These are phyloP conservation scores for Athelia sp. DNA, from an alignment of 1,284 basidiomycete species.

Conservation along the genomic window DNA sequence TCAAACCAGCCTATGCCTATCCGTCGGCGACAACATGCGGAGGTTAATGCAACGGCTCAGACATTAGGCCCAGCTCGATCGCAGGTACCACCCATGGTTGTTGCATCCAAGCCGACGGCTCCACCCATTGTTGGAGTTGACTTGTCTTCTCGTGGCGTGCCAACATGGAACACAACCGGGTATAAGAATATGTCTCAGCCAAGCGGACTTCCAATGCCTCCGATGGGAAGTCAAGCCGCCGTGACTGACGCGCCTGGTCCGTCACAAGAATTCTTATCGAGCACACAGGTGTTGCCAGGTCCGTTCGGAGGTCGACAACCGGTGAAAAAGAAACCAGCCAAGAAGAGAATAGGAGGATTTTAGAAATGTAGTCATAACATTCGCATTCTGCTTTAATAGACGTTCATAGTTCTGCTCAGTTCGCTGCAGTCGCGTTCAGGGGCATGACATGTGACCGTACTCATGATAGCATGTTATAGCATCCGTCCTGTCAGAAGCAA, in stretches of 20 bases:
- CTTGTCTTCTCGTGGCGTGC: background rate
- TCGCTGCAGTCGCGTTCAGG: background rate
- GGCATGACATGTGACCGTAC: background rate
- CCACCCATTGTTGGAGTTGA: constrained; percentile 10
- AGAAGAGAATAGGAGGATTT: constrained; percentile 75
- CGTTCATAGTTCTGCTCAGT: too few species aligned
- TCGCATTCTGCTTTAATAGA: background rate
- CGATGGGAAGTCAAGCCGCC: constrained; percentile 3
- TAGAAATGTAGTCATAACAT: constrained; percentile 24
- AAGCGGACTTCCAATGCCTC: constrained; percentile 10
- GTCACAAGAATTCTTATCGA: constrained; percentile 46
- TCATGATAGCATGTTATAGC: constrained; percentile 4
- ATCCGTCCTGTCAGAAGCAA: background rate
- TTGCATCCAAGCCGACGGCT: constrained; percentile 18
- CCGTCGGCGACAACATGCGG: background rate
- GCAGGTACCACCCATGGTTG: constrained; percentile 30
- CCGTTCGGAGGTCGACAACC: constrained; percentile 59
- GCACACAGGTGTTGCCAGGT: constrained; percentile 70
- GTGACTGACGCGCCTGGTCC: constrained; percentile 6
- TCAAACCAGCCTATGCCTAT: background rate
- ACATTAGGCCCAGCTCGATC: background rate
- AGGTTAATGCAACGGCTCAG: background rate
- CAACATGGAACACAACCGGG: background rate
- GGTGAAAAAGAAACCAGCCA: constrained; percentile 52
- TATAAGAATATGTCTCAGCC: constrained; percentile 7